Conservation (phyloP, 768 basidiomycete species). For the Kwoniella bestiolae region DNA sequence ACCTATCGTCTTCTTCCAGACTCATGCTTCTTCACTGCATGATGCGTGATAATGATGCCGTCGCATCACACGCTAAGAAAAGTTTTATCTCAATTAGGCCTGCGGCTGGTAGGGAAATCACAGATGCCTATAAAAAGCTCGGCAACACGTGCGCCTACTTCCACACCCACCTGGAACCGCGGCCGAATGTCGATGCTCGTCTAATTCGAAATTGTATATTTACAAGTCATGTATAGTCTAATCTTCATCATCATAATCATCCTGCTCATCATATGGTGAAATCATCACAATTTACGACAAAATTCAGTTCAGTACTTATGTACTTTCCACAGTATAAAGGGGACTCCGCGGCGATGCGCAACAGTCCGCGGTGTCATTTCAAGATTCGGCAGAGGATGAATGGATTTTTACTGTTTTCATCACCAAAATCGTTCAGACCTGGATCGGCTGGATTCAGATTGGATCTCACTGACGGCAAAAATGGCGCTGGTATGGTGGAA, state of each 20-base stretch:
- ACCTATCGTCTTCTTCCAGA: too few relatives aligned
- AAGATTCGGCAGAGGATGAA: too few relatives aligned
- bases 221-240: background rate
- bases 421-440: background rate
- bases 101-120: too few relatives aligned
- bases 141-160: background rate
- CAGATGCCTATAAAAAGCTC: too few relatives aligned
- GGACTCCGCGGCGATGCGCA: background rate
- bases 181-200: too few relatives aligned
- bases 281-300: too few relatives aligned
- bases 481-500: background rate
- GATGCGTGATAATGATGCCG: too few relatives aligned
- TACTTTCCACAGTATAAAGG: background rate
- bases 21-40: too few relatives aligned
- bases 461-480: background rate
- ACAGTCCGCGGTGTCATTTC: background rate
- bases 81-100: too few relatives aligned
- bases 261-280: background rate
- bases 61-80: too few relatives aligned
- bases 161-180: background rate
- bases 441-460: background rate
- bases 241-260: background rate
- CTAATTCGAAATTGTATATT: background rate
- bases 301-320: too few relatives aligned
- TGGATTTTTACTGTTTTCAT: background rate